A percentile compares a stretch with the other conserved stretches of the same genome.
These are phyloP conservation scores for Ajuga reptans DNA, from an alignment of 305 asterid genomes.

Conservation along the genomic window DNA sequence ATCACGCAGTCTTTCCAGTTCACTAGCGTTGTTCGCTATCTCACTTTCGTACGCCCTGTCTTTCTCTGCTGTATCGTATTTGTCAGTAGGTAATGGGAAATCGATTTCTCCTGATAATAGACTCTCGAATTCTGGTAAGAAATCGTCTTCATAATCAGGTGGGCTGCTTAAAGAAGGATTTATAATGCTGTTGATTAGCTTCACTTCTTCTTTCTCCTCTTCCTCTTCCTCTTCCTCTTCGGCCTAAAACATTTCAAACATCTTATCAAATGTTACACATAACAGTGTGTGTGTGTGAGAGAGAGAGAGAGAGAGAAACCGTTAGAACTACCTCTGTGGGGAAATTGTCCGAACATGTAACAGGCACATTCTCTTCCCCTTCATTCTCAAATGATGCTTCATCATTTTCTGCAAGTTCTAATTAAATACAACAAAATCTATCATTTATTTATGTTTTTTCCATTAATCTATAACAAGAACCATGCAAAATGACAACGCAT, in stretches of 20 bases:
- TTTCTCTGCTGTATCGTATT: slow-evolving; percentile 47
- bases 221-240: slow-evolving; percentile 50
- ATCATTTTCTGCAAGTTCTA: slow-evolving; percentile 39
- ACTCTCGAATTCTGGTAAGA: slow-evolving; percentile 64
- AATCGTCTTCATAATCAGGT: slow-evolving; percentile 59
- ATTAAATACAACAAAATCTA: background rate
- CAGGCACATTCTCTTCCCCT: slow-evolving; percentile 38
- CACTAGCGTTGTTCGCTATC: slow-evolving; percentile 68
- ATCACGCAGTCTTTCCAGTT: slow-evolving; percentile 58
- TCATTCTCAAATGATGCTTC: slow-evolving; percentile 30
- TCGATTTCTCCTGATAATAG: slow-evolving; percentile 78
- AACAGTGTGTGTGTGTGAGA: no score
- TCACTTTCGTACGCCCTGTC: slow-evolving; percentile 55
- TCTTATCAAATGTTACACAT: background rate
- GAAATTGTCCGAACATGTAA: slow-evolving; percentile 34
- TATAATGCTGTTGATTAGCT: slow-evolving; percentile 58
- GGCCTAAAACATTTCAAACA: slow-evolving; percentile 31
- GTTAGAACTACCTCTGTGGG: slow-evolving; percentile 46
- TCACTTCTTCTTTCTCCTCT: slow-evolving; percentile 88
- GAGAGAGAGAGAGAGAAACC: no score
- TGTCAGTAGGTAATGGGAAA: slow-evolving; percentile 56
- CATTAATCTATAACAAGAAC: background rate
- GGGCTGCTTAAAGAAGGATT: slow-evolving; percentile 41
- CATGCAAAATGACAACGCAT: background rate
- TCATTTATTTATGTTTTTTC: background rate